These are phyloP conservation scores for Suhomyces maxii DNA, from an alignment of 1,139 yeast species.

Conservation along the genomic window DNA sequence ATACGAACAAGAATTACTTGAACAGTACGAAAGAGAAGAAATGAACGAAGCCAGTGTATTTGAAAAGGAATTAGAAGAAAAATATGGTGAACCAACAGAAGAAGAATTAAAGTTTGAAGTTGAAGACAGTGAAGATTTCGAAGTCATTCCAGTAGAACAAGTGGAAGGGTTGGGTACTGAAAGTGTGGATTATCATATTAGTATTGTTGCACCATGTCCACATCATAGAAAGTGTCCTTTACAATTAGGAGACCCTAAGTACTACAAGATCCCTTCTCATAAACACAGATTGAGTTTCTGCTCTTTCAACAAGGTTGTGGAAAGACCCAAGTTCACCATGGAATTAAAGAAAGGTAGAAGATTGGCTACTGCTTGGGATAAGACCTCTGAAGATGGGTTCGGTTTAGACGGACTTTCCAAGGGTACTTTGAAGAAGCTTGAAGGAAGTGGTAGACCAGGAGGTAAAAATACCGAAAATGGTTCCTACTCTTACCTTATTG, in stretches of 20 bases:
- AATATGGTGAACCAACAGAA: conserved; percentile 42
- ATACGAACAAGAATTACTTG: conserved; percentile 33
- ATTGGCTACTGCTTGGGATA: conserved; percentile 73
- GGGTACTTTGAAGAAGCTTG: conserved; percentile 28
- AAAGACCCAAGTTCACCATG: conserved; percentile 72
- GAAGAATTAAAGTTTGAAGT: conserved; percentile 52
- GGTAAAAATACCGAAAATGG: conserved; percentile 75
- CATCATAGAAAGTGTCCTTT: conserved; percentile 89
- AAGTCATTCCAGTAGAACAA: conserved; percentile 29
- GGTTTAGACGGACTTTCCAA: conserved; percentile 40
- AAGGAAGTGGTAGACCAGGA: conserved; percentile 69
- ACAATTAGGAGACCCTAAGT: conserved; percentile 73
- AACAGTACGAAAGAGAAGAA: conserved; percentile 24
- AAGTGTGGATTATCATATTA: conserved; percentile 52
- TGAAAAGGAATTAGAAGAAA: conserved; percentile 37
- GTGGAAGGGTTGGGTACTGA: conserved; percentile 17
- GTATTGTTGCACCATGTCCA: conserved; percentile 83
- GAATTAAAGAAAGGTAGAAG: conserved; percentile 83
- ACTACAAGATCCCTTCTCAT: conserved; percentile 58
- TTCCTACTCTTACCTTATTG: conserved; percentile 72
- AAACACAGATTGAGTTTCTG: conserved; percentile 72
- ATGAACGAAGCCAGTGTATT: conserved; percentile 20
- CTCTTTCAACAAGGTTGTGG: conserved; percentile 68
- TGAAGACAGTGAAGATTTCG: conserved; percentile 44
- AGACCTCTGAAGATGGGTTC: conserved; percentile 51